Percentiles rank a stretch among this genome's conserved stretches.
Conservation (phyloP, 2,329 filamentous ascomycete genomes). For the Aspergillus tanneri region DNA sequence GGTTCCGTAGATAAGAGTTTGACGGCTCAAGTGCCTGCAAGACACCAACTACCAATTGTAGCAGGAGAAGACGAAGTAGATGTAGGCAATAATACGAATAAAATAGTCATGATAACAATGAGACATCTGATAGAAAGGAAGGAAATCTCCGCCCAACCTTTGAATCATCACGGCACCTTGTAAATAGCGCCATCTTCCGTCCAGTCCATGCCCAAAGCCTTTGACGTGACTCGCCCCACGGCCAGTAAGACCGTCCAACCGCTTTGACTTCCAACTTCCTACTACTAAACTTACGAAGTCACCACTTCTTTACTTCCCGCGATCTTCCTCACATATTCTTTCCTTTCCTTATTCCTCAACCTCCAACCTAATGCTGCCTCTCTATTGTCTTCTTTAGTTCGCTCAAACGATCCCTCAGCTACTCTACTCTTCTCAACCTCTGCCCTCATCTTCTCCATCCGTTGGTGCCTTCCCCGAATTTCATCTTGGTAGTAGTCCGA, state of each 20-base stretch:
- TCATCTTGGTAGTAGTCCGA: constrained; percentile 13
- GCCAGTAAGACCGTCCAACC: constrained; percentile 9
- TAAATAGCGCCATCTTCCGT: too few species aligned
- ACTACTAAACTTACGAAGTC: too few species aligned
- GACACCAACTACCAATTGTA: too few species aligned
- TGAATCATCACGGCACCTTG: too few species aligned
- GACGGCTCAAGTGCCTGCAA: too few species aligned
- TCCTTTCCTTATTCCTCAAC: not conserved
- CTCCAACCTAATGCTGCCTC: not conserved
- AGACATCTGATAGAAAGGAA: too few species aligned
- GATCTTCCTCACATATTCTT: not conserved
- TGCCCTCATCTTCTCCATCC: constrained; percentile 1
- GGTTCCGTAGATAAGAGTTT: too few species aligned
- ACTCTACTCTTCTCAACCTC: not conserved
- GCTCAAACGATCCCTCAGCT: not conserved
- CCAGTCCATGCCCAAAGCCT: not conserved
- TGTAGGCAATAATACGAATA: too few species aligned
- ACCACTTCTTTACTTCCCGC: too few species aligned
- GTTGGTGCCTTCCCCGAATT: constrained; percentile 14
- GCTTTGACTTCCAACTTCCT: constrained; percentile 2
- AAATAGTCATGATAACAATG: too few species aligned
- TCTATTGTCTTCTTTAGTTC: not conserved
- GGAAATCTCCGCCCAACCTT: too few species aligned
- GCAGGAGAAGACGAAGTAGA: too few species aligned
- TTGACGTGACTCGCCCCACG: constrained; percentile 10